A percentile compares a stretch with the other conserved stretches of the same genome.
phyloP scores from a whole-genome alignment of 2,329 filamentous ascomycete genomes.

The Blastomyces gilchristii region DNA sequence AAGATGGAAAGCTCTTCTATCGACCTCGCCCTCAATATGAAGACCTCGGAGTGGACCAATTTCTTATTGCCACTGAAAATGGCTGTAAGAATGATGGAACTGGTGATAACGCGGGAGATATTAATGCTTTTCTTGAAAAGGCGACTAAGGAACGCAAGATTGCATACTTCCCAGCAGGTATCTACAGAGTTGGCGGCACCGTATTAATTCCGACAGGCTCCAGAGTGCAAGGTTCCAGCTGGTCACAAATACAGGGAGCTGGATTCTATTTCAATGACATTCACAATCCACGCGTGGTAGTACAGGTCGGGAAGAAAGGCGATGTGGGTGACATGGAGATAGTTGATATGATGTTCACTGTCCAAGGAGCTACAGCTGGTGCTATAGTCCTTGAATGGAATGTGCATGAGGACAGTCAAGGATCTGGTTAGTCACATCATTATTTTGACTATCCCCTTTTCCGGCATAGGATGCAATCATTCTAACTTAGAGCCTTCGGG shows the following conservation, averaged over 20 bases:
- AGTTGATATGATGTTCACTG: slow-evolving; percentile 28
- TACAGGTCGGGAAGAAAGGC: slow-evolving; percentile 20
- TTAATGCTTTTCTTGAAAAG: slow-evolving; percentile 9
- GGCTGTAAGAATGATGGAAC: slow-evolving; percentile 7
- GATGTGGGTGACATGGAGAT: slow-evolving; percentile 30
- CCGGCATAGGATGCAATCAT: neutral
- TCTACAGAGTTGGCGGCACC: slow-evolving; percentile 60
- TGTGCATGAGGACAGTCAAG: slow-evolving; percentile 22
- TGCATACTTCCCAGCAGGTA: slow-evolving; percentile 65
- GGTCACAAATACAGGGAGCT: slow-evolving; percentile 25
- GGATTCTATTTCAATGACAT: slow-evolving; percentile 23
- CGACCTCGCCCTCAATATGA: slow-evolving; percentile 9
- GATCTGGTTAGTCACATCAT: slow-evolving; percentile 18
- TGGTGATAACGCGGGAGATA: slow-evolving; percentile 6
- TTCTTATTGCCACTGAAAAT: slow-evolving; percentile 8
- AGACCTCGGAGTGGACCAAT: neutral
- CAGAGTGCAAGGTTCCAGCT: slow-evolving; percentile 48
- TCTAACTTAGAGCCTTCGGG: neutral
- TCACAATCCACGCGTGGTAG: slow-evolving; percentile 19
- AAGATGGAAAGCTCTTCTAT: slow-evolving; percentile 5
- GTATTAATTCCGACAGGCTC: slow-evolving; percentile 53
- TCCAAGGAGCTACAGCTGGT: slow-evolving; percentile 26
- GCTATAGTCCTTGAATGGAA: slow-evolving; percentile 32
- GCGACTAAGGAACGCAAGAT: slow-evolving; percentile 38
- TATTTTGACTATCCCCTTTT: neutral